Evolutionary conservation across 305 asterid genomes (phyloP).

Genomic region (Caryopteris hybrid): DNA sequence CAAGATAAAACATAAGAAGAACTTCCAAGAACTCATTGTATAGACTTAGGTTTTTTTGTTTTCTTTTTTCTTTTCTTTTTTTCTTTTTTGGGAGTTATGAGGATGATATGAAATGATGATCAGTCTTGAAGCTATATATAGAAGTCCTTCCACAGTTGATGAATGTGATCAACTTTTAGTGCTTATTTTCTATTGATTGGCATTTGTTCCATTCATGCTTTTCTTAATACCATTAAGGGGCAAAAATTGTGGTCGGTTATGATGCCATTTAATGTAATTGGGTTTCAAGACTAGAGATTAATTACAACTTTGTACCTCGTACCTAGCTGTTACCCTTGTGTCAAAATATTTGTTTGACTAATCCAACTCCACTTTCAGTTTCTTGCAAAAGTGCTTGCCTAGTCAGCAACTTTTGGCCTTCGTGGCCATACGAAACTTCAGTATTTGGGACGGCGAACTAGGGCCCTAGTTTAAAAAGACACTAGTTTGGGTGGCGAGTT

Average conservation of each 20-base stretch:
- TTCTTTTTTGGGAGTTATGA: neutral
- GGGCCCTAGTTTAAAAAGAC: too few relatives aligned
- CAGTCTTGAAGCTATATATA: constrained; percentile 18
- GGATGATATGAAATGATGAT: neutral
- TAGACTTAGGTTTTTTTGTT: too few relatives aligned
- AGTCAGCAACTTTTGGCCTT: neutral
- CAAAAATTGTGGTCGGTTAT: too few relatives aligned
- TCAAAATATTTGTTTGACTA: neutral
- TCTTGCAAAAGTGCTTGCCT: constrained; percentile 18
- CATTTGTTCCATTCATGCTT: too few relatives aligned
- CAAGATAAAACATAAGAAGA: constrained; percentile 20
- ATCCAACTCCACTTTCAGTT: neutral
- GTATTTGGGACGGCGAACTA: too few relatives aligned
- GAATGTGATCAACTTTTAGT: neutral
- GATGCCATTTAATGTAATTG: too few relatives aligned
- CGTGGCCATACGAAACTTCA: too few relatives aligned
- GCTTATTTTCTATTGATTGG: neutral
- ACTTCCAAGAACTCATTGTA: constrained; percentile 17
- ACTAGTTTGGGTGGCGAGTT: too few relatives aligned
- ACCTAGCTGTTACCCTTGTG: neutral
- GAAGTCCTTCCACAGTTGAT: neutral
- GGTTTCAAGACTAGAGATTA: too few relatives aligned
- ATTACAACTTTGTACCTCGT: neutral
- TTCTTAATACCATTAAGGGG: too few relatives aligned
- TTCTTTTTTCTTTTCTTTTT: too few relatives aligned